A percentile compares a stretch with the other conserved stretches of the same genome.
These are phyloP conservation scores for Psilocybe cubensis DNA, from an alignment of 768 basidiomycete species.

Conservation along the genomic window DNA sequence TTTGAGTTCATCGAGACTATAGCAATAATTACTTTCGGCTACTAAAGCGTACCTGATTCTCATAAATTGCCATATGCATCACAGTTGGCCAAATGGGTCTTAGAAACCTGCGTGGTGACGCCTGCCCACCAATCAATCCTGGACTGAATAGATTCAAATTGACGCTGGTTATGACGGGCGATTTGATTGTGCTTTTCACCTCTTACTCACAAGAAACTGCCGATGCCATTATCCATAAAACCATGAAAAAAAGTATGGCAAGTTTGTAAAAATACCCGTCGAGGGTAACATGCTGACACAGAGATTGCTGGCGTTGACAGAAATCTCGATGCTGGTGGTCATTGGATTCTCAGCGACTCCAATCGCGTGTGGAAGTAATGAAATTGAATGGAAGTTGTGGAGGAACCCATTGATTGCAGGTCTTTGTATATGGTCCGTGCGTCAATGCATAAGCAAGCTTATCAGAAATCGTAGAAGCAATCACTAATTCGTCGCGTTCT, in stretches of 20 bases:
- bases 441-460: no score
- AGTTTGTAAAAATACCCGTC: no score
- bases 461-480: no score
- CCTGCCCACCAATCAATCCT: neutral
- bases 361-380: neutral
- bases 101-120: neutral
- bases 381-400: neutral
- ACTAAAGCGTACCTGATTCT: constrained; percentile 5
- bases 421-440: neutral
- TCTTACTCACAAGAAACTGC: no score
- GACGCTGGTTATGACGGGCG: neutral
- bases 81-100: constrained; percentile 12
- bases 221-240: no score
- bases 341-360: neutral
- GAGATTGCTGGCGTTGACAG: no score
- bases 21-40: neutral
- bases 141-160: neutral
- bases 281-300: no score
- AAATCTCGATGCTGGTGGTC: no score
- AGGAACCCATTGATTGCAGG: neutral
- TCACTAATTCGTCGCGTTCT: no score
- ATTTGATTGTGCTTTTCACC: neutral
- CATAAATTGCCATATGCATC: neutral
- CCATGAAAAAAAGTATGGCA: no score
- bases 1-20: neutral